Evolutionary conservation across 345 rosid genomes (phyloP).

Genomic region (Lepidium didymum): DNA sequence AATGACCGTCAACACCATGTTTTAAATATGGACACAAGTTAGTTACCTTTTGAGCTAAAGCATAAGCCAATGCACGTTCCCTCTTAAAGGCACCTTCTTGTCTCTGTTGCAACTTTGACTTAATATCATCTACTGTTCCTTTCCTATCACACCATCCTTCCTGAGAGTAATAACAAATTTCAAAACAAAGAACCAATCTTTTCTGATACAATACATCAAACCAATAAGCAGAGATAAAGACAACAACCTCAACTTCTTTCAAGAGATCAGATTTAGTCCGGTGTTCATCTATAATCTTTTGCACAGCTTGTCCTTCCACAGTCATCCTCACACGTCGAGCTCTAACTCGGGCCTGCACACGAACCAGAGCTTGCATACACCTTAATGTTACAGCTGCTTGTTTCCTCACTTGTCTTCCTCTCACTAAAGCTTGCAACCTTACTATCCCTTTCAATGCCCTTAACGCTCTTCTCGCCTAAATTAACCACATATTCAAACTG

Average conservation of each 20-base stretch:
- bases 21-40: background rate
- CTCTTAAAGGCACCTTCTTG: constrained; percentile 90
- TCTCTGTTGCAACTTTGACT: constrained; percentile 67
- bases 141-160: constrained; percentile 95
- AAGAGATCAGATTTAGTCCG: constrained; percentile 56
- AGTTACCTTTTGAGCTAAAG: constrained; percentile 78
- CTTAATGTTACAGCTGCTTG: constrained; percentile 93
- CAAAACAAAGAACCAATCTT: background rate
- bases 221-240: background rate
- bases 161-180: constrained; percentile 30
- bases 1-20: background rate
- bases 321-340: constrained; percentile 92
- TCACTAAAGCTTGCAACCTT: constrained; percentile 86
- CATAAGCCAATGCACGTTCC: constrained; percentile 88
- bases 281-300: constrained; percentile 51
- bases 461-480: constrained; percentile 79
- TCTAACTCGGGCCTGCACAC: constrained; percentile 95
- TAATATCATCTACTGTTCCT: constrained; percentile 77
- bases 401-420: constrained; percentile 93
- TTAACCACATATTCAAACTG: background rate
- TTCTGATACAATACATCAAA: background rate
- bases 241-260: constrained; percentile 73
- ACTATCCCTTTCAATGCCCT: constrained; percentile 91
- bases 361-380: constrained; percentile 96
- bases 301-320: constrained; percentile 75